Evolutionary conservation across 306 rosid genomes (phyloP), one percentile per base, ranked within the genome.

Genomic region (Comarum palustre): DNA sequence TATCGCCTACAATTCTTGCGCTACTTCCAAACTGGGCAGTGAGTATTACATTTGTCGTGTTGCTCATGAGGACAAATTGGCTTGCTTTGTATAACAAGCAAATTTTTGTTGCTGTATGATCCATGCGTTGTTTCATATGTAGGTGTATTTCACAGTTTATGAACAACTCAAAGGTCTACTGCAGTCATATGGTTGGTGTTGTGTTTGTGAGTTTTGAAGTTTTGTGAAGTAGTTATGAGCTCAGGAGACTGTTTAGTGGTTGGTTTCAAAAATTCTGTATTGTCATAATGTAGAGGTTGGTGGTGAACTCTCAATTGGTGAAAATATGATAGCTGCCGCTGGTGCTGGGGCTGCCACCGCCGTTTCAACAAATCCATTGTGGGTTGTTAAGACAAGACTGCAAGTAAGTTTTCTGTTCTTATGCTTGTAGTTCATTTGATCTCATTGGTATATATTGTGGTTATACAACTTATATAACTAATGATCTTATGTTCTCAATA

Each of bases 21-120:
- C 80, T 91, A 73, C 99, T 94, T 84, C 97, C 99, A 65, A 94
- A 89, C 66, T 94, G 97, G 99, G 97, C 97, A 10, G 99, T 94
- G 90, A 84, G 97, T 91, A 39, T 82, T 81, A 12, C 32, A 75
- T 75, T 59, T 71, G 72, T 5, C 43, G 45, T 32, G 20, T 19
- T 52, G 24, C 8, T 29, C 3, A 60, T 31, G 19, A 6, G 41
- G 36, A 60, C 10, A 59, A 15, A 13, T 12, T 59, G 34, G 27
- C 41, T 15, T 8, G 20, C 14, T 62, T 7, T 8, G 19, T 17
- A 20, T 39, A 10, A 2, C 13, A 9, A 36, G 64, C 66, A 15
- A 16, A 38, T 48, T 5, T 5, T 1, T 14, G 5, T 8, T 25
- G 27, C 11, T 39, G 3, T 39, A 8, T 27, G 78, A 50, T 70